These are phyloP conservation scores for Diaporthe eres DNA, from an alignment of 2,329 filamentous ascomycete genomes.

Conservation along the genomic window DNA sequence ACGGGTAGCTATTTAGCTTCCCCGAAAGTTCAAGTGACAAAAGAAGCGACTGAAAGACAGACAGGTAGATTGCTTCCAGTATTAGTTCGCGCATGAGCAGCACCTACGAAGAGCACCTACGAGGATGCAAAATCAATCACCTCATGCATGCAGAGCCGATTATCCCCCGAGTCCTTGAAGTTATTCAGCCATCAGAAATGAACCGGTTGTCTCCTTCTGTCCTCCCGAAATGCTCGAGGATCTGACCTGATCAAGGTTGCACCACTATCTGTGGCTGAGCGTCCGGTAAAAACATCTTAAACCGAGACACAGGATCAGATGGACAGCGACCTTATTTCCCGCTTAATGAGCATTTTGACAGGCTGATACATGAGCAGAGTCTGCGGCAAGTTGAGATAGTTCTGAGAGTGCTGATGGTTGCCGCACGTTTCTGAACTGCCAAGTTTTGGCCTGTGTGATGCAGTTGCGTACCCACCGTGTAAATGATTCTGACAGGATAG, in stretches of 20 bases:
- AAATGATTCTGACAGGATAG: no score
- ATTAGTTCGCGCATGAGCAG: background rate
- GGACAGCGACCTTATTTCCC: accelerated
- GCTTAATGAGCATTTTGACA: background rate
- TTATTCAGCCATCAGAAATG: background rate
- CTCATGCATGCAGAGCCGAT: background rate
- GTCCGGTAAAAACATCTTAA: no score
- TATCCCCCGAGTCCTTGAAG: background rate
- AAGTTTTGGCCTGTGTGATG: background rate
- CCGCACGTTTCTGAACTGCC: background rate
- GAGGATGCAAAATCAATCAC: background rate
- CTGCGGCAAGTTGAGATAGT: background rate
- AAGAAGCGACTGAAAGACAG: no score
- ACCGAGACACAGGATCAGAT: background rate
- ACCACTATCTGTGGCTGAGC: background rate
- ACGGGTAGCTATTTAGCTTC: background rate
- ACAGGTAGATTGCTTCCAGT: no score
- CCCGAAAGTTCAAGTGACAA: background rate
- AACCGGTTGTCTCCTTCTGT: background rate
- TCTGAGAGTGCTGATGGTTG: background rate
- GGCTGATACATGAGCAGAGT: background rate
- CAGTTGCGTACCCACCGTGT: no score
- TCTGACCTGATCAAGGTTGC: background rate
- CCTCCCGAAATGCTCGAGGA: background rate
- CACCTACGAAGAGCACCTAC: background rate